A percentile compares a stretch with the other conserved stretches of the same genome.
Evolutionary conservation across 2,329 filamentous ascomycete species (phyloP).

Genomic region (Aureobasidium zeae): DNA sequence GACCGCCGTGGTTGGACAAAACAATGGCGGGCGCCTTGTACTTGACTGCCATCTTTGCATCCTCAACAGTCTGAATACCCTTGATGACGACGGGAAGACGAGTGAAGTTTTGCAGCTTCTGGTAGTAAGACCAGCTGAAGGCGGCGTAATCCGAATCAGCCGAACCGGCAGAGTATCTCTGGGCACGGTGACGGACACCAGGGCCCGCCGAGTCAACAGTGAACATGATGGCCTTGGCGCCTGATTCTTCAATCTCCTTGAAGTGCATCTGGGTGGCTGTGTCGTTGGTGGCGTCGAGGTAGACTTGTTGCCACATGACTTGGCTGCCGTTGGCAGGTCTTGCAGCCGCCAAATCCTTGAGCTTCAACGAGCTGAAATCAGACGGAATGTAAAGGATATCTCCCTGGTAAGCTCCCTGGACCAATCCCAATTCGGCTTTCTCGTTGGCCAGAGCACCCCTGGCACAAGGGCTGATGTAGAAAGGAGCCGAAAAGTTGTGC

Average conservation of each 20-base stretch:
- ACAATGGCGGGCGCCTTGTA: constrained; percentile 38
- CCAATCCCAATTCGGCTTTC: constrained; percentile 49
- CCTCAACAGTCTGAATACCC: constrained; percentile 34
- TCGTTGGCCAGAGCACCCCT: constrained; percentile 84
- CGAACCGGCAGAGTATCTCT: constrained; percentile 26
- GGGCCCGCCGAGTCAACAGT: constrained; percentile 33
- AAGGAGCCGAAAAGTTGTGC: constrained; percentile 68
- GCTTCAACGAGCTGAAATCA: constrained; percentile 28
- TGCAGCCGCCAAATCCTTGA: constrained; percentile 28
- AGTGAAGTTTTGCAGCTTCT: constrained; percentile 30
- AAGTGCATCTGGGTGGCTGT: constrained; percentile 28
- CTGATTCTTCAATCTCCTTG: constrained; percentile 26
- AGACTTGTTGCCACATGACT: constrained; percentile 35
- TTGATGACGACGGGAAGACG: constrained; percentile 35
- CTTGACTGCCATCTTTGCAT: constrained; percentile 34
- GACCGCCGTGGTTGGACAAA: constrained; percentile 45
- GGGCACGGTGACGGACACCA: constrained; percentile 31
- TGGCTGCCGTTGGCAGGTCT: constrained; percentile 31
- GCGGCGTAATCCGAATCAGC: constrained; percentile 26
- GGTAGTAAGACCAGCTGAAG: constrained; percentile 30
- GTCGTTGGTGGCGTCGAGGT: constrained; percentile 27
- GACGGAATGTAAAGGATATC: constrained; percentile 44
- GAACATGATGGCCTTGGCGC: constrained; percentile 34
- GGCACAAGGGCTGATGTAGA: constrained; percentile 91
- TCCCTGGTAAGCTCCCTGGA: constrained; percentile 40